A percentile compares a stretch with the other conserved stretches of the same genome.
Conservation (phyloP, 805 yeast genomes). For the Ogataea angusta region DNA sequence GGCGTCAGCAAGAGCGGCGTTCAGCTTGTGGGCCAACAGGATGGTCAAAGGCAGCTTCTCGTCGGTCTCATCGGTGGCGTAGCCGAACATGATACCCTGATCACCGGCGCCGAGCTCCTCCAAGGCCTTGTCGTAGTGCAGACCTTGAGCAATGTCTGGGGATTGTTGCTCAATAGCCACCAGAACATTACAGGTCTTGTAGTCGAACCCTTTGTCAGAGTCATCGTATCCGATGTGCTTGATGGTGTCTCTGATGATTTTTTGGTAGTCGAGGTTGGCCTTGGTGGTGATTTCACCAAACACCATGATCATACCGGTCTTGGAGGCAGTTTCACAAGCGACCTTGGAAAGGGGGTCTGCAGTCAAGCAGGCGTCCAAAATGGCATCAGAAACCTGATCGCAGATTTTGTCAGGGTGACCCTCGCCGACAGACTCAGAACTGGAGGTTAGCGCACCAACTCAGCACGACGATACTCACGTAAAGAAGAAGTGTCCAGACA, state of each 20-base stretch:
- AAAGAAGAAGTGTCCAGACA: constrained; percentile 32
- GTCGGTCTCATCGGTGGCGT: constrained; percentile 98
- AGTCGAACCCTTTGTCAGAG: constrained; percentile 95
- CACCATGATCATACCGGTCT: constrained; percentile 99
- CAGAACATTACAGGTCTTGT: constrained; percentile 97
- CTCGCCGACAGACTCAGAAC: constrained; percentile 91
- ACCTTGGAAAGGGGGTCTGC: constrained; percentile 97
- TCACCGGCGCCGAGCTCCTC: constrained; percentile 99
- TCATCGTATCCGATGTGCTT: constrained; percentile 97
- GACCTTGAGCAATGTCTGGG: constrained; percentile 98
- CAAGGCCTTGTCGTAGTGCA: constrained; percentile 90
- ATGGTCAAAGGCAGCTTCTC: constrained; percentile 96
- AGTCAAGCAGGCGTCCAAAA: constrained; percentile 93
- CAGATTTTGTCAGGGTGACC: constrained; percentile 96
- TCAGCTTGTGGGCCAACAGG: constrained; percentile 90
- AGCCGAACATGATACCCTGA: constrained; percentile 99
- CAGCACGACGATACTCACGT: constrained; percentile 21
- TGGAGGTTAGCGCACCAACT: constrained; percentile 25
- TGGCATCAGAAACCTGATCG: constrained; percentile 98
- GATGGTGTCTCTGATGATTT: constrained; percentile 96
- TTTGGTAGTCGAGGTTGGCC: constrained; percentile 94
- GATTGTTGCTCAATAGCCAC: constrained; percentile 99
- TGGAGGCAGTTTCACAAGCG: constrained; percentile 98
- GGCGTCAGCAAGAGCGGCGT: constrained; percentile 94
- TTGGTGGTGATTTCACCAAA: constrained; percentile 99